Evolutionary conservation across 805 yeast genomes (phyloP), one percentile per base, ranked within the genome.

Genomic region (Cyberlindnera xylosilytica): DNA sequence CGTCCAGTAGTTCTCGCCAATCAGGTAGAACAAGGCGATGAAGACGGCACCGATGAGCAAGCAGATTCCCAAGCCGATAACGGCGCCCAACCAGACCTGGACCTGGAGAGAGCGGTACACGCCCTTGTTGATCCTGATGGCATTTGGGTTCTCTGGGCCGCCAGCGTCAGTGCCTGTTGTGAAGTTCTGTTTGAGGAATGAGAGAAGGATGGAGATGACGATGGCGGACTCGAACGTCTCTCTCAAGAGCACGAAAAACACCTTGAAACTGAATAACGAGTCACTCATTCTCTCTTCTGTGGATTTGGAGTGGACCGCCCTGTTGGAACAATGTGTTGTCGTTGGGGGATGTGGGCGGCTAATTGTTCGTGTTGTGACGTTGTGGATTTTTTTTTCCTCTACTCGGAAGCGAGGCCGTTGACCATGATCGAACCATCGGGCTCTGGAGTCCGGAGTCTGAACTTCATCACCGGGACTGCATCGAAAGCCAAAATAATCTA

Each of bases 171-270:
- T 10, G 28, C 43, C 49, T 12, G 65, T 47, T 11, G 51, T 95
- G 51, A 90, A 75, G 52, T 95, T 87, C 66, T 89, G 97, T 63
- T 87, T 87, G 54, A 90, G 74, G 67, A 91, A 91, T 15, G 98
- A 95, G 45, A 91, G 73, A 47, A 91, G 73, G 35, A 91, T 97
- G 3, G 98, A 88, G 46, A 93, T 85, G 49, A 91, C 87, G 50
- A 91, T 78, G 34, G 91, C 81, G 12, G 97, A 97, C 68, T 91
- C 99, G 51, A 91, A 73, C 19, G 95, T 73, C 69, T 91, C 99
- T 72, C 99, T 83, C 63, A 91, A 81, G 41, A 89, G 89, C 51
- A 90, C 81, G 66, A 89, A 87, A 70, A 88, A 89, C 45, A 89
- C 82, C 30, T 70, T 70, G 47, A 69, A 69, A 49, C 68, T 68